Conservation (phyloP, 257 asterid genomes). For the Petunia secreta region DNA sequence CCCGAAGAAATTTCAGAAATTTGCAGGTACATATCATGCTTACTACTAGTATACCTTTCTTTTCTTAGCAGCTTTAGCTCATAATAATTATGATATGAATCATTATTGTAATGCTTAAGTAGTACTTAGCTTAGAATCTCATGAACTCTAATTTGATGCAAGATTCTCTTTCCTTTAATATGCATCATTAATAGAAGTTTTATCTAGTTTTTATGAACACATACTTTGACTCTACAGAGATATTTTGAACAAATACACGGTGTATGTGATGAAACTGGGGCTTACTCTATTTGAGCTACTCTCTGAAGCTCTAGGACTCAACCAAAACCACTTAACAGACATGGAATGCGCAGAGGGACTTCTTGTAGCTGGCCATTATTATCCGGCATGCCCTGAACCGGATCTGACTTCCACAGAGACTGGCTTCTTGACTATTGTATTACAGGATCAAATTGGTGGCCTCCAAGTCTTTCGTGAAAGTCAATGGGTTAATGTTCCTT, state of each 20-base stretch:
- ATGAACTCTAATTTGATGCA: neutral
- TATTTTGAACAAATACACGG: slow-evolving; percentile 40
- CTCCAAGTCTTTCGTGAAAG: slow-evolving; percentile 50
- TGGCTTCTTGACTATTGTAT: slow-evolving; percentile 43
- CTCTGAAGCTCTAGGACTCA: slow-evolving; percentile 48
- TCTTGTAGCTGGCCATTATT: slow-evolving; percentile 40
- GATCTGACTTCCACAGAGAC: slow-evolving; percentile 48
- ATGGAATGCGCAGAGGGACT: slow-evolving; percentile 48
- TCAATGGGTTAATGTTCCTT: slow-evolving; percentile 56
- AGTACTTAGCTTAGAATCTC: neutral
- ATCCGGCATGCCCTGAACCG: slow-evolving; percentile 60
- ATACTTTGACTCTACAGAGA: slow-evolving; percentile 26
- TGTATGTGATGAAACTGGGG: slow-evolving; percentile 40
- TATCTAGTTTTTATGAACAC: neutral
- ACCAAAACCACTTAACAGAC: slow-evolving; percentile 36
- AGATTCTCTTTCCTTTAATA: neutral
- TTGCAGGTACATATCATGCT: slow-evolving; percentile 22
- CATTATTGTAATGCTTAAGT: neutral
- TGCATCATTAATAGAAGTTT: neutral
- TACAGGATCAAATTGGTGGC: slow-evolving; percentile 55
- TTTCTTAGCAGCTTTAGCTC: slow-evolving; percentile 30
- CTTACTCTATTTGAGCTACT: slow-evolving; percentile 38
- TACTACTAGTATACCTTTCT: neutral
- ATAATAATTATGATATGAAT: too few species aligned
- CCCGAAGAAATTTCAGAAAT: slow-evolving; percentile 29